phyloP scores from a whole-genome alignment of 345 rosid species.

The Moringa oleifera region DNA sequence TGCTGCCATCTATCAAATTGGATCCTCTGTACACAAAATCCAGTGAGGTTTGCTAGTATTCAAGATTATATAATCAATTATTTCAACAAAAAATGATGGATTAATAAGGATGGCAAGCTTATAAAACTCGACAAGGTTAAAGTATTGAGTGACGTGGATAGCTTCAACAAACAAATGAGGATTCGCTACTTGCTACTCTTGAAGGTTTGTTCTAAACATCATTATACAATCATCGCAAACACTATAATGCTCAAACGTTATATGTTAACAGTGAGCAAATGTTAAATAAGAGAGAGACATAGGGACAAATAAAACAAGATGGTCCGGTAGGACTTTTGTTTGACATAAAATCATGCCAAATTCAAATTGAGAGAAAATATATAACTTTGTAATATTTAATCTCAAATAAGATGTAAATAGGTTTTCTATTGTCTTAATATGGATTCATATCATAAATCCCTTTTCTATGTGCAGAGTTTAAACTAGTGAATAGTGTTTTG shows the following conservation, averaged over 20 bases:
- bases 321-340: too few relatives aligned
- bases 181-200: constrained; percentile 49
- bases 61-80: constrained; percentile 35
- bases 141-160: constrained; percentile 32
- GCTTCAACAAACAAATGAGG: too few relatives aligned
- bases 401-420: too few relatives aligned
- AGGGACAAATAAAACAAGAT: too few relatives aligned
- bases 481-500: constrained; percentile 44
- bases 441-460: neutral
- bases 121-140: constrained; percentile 44
- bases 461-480: constrained; percentile 26
- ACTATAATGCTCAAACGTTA: too few relatives aligned
- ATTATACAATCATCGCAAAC: too few relatives aligned
- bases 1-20: constrained; percentile 59
- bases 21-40: constrained; percentile 58
- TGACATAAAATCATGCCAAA: neutral
- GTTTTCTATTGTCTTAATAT: neutral
- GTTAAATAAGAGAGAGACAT: too few relatives aligned
- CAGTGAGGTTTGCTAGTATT: constrained; percentile 30
- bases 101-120: constrained; percentile 68
- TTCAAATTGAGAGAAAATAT: neutral
- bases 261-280: too few relatives aligned
- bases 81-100: constrained; percentile 72
- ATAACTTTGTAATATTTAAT: too few relatives aligned
- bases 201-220: too few relatives aligned